Evolutionary conservation across 495 filamentous ascomycete species (phyloP).

Genomic region (Podospora comata): DNA sequence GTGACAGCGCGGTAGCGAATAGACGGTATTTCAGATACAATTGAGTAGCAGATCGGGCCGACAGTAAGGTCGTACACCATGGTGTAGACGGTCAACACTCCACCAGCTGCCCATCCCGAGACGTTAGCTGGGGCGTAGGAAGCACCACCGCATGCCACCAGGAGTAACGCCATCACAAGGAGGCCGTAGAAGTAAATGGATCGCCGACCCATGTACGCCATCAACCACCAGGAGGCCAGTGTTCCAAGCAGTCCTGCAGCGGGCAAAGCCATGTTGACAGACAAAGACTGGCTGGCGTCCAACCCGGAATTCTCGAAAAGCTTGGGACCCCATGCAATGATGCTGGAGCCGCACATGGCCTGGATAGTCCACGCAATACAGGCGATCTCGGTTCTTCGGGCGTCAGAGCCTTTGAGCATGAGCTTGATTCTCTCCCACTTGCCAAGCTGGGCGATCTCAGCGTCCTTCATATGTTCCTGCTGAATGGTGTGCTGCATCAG

Average conservation of each 20-base stretch:
- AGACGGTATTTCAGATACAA: constrained; percentile 58
- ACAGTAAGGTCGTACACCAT: constrained; percentile 55
- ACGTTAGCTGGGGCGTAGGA: constrained; percentile 27
- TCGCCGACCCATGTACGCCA: constrained; percentile 49
- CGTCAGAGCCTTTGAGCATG: constrained; percentile 64
- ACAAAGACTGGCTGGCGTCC: constrained; percentile 46
- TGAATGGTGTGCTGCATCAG: constrained; percentile 68
- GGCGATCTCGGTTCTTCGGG: constrained; percentile 66
- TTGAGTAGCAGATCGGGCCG: constrained; percentile 57
- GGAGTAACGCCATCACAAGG: constrained; percentile 38
- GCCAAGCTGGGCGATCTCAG: constrained; percentile 43
- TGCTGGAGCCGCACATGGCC: constrained; percentile 63
- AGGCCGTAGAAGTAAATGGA: constrained; percentile 53
- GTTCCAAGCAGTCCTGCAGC: constrained; percentile 53
- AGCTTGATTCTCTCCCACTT: constrained; percentile 35
- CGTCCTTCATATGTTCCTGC: constrained; percentile 48
- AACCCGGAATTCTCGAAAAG: constrained; percentile 69
- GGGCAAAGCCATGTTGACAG: constrained; percentile 40
- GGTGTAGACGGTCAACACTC: constrained; percentile 51
- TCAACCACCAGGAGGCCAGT: constrained; percentile 50
- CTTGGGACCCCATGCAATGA: constrained; percentile 67
- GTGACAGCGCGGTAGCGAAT: constrained; percentile 53
- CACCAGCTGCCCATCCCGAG: constrained; percentile 47
- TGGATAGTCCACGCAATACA: constrained; percentile 69
- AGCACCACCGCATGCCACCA: constrained; percentile 33